Evolutionary conservation across 75 land plant species (phyloP), one percentile per base, ranked within the genome.

Genomic region (Larix kaempferi): DNA sequence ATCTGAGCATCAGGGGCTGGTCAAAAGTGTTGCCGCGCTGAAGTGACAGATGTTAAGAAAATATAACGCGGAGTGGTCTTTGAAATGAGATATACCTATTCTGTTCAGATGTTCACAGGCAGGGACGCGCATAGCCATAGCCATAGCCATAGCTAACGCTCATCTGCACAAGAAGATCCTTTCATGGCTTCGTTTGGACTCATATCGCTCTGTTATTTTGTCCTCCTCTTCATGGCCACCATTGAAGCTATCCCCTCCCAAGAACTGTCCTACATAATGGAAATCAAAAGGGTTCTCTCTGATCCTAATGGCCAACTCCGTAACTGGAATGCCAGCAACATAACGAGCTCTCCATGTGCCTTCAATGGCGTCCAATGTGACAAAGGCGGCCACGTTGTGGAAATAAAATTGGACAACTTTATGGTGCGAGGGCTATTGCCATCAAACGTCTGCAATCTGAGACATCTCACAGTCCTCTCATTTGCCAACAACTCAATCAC

Each of bases 351-450:
- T 6, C 84, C 84, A 0, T 86, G 87, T 65, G 82, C 64, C 65
- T 86, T 84, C 81, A 79, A 81, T 29, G 87, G 87, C 23, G 57
- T 86, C 41, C 14, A 62, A 17, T 86, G 87, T 62, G 82, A 86
- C 29, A 11, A 19, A 15, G 21, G 0, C n/a, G 61, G 13, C 69
- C 60, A 37, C 5, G 74, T 89, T 35, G 52, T 26, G 15, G 27
- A 79, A 58, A 58, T 89, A 33, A 74, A 86, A 37, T 79, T 91
- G 26, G 59, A 84, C 35, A 57, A 33, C 60, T 80, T 86, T 23
- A 55, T 39, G 25, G 6, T 91, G 21, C 35, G 69, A 14, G 93
- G 93, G 22, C 75, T 33, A 1, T 88, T 94, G 37, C 96, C 94
- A 26, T 64, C 75, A 19, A 80, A 56, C 0, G 73, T 94, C 10